A percentile compares a stretch with the other conserved stretches of the same genome.
Evolutionary conservation across 1,284 basidiomycete genomes (phyloP).

Genomic region (Inonotus obliquus): DNA sequence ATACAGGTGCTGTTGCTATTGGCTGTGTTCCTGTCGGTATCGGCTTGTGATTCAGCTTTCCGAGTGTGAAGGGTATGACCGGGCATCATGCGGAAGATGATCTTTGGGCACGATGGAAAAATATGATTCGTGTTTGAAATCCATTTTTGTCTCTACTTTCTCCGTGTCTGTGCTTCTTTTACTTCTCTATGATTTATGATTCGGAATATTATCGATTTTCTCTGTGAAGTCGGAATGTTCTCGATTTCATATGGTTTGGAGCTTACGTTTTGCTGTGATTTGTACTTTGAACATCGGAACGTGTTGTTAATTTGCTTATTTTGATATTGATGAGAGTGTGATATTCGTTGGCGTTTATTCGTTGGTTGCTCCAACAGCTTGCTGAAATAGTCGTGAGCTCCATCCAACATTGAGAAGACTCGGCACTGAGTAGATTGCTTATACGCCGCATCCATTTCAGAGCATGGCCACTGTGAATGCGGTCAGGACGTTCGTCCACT

Average conservation of each 20-base stretch:
- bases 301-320: background rate
- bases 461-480: too few relatives aligned
- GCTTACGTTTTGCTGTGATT: background rate
- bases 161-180: background rate
- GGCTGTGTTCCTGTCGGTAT: constrained; percentile 15
- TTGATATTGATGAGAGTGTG: background rate
- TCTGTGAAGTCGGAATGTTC: background rate
- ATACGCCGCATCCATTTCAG: too few relatives aligned
- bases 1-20: constrained; percentile 10
- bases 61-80: background rate
- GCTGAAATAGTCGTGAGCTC: too few relatives aligned
- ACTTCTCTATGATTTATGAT: background rate
- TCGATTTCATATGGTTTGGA: background rate
- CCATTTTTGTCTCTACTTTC: background rate
- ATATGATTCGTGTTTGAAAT: background rate
- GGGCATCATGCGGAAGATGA: background rate
- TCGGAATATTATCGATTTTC: background rate
- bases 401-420: too few relatives aligned
- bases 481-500: too few relatives aligned
- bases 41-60: background rate
- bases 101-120: background rate
- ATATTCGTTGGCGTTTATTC: background rate
- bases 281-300: background rate
- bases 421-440: too few relatives aligned
- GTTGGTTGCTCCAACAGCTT: too few relatives aligned